Evolutionary conservation across 306 rosid species (phyloP).

Genomic region (Vigna mungo): DNA sequence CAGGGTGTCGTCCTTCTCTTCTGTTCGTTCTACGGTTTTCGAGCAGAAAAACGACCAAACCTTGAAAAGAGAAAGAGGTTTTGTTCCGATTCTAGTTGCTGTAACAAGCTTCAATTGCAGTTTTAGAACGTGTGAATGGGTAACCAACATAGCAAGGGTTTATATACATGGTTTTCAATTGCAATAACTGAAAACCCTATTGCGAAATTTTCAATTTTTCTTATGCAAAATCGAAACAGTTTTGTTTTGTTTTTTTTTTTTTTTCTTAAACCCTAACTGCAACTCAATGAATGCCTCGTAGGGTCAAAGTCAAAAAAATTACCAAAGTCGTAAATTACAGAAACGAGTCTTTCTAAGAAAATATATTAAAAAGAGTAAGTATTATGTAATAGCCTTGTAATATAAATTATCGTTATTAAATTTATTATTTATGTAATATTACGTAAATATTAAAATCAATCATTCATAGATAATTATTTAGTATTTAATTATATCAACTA

Average conservation of each 20-base stretch:
- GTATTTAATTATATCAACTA: too few relatives aligned
- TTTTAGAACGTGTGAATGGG: slow-evolving; percentile 35
- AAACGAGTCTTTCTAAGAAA: background rate
- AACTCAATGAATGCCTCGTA: background rate
- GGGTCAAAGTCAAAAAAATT: slow-evolving; percentile 4
- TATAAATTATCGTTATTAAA: too few relatives aligned
- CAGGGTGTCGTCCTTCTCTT: slow-evolving; percentile 34
- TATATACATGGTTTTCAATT: slow-evolving; percentile 37
- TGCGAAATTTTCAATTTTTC: background rate
- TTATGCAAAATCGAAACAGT: background rate
- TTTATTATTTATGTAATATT: too few relatives aligned
- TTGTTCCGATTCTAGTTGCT: background rate
- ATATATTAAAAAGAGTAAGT: too few relatives aligned
- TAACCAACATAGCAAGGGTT: slow-evolving; percentile 1
- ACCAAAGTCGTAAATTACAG: background rate
- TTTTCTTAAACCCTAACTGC: slow-evolving; percentile 19
- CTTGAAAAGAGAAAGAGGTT: slow-evolving; percentile 1
- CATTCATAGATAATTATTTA: too few relatives aligned
- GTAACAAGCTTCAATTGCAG: slow-evolving; percentile 35
- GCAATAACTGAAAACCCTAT: slow-evolving; percentile 50
- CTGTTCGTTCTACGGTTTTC: background rate
- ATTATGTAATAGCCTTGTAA: too few relatives aligned
- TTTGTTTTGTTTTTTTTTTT: background rate
- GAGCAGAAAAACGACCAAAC: slow-evolving; percentile 11
- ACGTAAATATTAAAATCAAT: too few relatives aligned